Evolutionary conservation across 305 asterid species (phyloP), one percentile per base, ranked within the genome.

Genomic region (Fraxinus platypoda): DNA sequence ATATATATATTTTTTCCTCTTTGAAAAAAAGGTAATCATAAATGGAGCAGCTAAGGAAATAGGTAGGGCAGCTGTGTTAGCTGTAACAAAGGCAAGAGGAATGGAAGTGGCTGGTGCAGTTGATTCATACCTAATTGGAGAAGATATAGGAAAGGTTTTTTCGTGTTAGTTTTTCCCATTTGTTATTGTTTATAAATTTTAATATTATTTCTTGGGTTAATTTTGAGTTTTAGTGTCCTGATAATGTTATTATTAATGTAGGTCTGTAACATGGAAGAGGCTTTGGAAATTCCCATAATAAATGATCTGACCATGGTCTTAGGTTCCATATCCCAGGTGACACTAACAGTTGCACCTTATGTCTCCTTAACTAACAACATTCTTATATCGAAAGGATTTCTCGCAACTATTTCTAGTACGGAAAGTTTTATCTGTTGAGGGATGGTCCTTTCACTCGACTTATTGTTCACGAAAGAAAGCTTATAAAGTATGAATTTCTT

Each of bases 31-130:
- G 97, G 95, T 93, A 71, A 88, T 94, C 30, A 86, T 94, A 52
- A 94, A 92, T 87, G 98, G 98, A 73, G 98, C 98, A 72, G 97
- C 98, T 1, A 95, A 95, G 83, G 97, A 92, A 81, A 95, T 92
- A 23, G 98, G 98, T 1, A 88, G 94, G 82, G 98, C 97, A 35
- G 98, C 98, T 72, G 98, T 93, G 25, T 49, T 90, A 79, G 98
- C 98, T 23, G 92, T 95, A 70, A 90, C 97, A 28, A 93, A 87
- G 79, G 94, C 97, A 3, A 91, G 98, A 86, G 97, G 98, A 38
- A 91, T 93, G 95, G 97, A 93, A 83, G 83, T 94, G 25, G 95
- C 97, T 66, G 98, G 95, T 26, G 98, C 98, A 1, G 86, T 94
- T 74, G 98, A 93, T 86, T 88, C 97, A 75, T 76, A 87, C 72